Evolutionary conservation across 352 stramenopile genomes (phyloP), one percentile per base, ranked within the genome.

Genomic region (Globisporangium okanoganense): DNA sequence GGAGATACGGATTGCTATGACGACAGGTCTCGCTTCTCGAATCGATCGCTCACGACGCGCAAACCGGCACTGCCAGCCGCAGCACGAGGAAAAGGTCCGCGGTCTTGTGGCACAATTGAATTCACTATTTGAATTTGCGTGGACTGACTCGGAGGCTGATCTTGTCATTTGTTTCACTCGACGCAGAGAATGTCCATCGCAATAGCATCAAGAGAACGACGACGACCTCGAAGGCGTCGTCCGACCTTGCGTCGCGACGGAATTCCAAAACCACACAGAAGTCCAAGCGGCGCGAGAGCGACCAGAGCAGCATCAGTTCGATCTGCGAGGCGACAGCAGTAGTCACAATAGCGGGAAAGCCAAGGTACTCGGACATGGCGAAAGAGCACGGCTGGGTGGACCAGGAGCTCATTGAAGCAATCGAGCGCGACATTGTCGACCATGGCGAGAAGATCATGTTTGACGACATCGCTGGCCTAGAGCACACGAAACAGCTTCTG

Each of bases 361-460:
- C 73, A 12, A 92, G 88, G 58, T 95, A 94, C 72, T 91, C 79
- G 12, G 85, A 95, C 6, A 33, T 95, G 5, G 86, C 82, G 1
- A 82, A 74, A 52, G 84, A 95, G 27, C 75, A 85, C 22, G 82
- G 73, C 6, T 89, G 75, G 81, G 80, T 76, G 4, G 84, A 95
- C 49, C 69, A 89, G 53, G 82, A 95, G 53, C 80, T 95, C 33
- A 92, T 95, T 48, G 82, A 94, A 67, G 78, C 76, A 47, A 94
- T 95, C 48, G 86, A 95, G 54, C 76, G 85, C n/a, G 86, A 95
- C 55, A 94, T 95, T 41, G 84, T 95, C 5, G 82, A 95, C 58
- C 76, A 76, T 0, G 79, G 72, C 4, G 69, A 87, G 18, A 87
- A 77, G 10, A 78, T 89, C 62, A 79, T 73, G 24, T 95, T 93